A percentile compares a stretch with the other conserved stretches of the same genome.
These are phyloP conservation scores for Mucor saturninus DNA, from an alignment of 371 early-diverging fungal genomes.

Conservation along the genomic window DNA sequence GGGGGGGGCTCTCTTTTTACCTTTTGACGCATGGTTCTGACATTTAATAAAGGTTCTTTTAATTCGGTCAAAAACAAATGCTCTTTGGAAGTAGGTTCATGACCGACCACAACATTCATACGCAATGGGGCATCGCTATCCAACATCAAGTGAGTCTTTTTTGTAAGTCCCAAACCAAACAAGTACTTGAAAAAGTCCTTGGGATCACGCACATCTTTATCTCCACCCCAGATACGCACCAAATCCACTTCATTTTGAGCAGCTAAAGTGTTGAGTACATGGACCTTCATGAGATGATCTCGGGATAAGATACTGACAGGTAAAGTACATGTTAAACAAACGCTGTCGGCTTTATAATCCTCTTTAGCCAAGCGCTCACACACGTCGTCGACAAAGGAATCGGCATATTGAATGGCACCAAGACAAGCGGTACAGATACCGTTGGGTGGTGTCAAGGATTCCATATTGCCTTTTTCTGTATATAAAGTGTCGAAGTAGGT, in stretches of 20 bases:
- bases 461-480: background rate
- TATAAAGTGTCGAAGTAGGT: slow-evolving; percentile 13
- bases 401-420: slow-evolving; percentile 50
- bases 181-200: slow-evolving; percentile 58
- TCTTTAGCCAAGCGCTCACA: slow-evolving; percentile 35
- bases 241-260: slow-evolving; percentile 4
- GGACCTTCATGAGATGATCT: slow-evolving; percentile 51
- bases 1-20: slow-evolving; percentile 25
- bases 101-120: slow-evolving; percentile 63
- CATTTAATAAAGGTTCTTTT: slow-evolving; percentile 60
- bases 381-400: slow-evolving; percentile 38
- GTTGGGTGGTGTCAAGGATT: background rate
- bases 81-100: slow-evolving; percentile 62
- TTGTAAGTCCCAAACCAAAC: slow-evolving; percentile 39
- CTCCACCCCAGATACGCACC: slow-evolving; percentile 6
- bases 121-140: slow-evolving; percentile 45
- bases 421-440: slow-evolving; percentile 52
- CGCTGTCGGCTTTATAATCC: slow-evolving; percentile 38
- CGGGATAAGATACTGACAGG: slow-evolving; percentile 58
- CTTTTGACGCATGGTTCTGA: slow-evolving; percentile 61
- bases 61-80: slow-evolving; percentile 69
- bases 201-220: slow-evolving; percentile 35
- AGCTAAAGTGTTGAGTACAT: slow-evolving; percentile 9
- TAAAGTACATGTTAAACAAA: slow-evolving; percentile 55
- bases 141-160: slow-evolving; percentile 31